Conservation (phyloP, 352 stramenopile genomes). For the Pythium dissimile region DNA sequence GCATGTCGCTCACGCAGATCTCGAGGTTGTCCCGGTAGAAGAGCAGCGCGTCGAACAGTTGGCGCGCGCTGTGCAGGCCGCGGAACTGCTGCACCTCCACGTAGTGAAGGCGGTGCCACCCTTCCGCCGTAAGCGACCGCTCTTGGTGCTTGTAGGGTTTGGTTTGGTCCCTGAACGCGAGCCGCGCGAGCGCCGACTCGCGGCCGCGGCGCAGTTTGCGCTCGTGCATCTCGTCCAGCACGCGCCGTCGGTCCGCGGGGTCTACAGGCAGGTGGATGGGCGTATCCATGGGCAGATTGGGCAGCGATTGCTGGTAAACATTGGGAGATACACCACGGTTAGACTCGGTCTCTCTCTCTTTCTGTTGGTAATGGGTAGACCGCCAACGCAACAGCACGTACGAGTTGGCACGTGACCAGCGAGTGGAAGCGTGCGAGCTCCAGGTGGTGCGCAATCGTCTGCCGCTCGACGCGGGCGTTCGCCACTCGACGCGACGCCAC, state of each 20-base stretch:
- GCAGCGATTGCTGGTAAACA: too few relatives aligned
- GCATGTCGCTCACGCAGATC: slow-evolving; percentile 34
- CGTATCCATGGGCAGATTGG: not conserved
- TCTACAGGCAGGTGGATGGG: slow-evolving; percentile 15
- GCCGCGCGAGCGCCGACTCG: not conserved
- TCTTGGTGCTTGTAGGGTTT: slow-evolving; percentile 18
- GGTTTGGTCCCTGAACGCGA: not conserved
- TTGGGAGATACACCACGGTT: too few relatives aligned
- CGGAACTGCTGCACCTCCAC: slow-evolving; percentile 44
- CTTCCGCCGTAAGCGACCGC: not conserved
- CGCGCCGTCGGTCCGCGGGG: not conserved
- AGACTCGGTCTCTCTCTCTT: too few relatives aligned
- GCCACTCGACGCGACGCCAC: not conserved
- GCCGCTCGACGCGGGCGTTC: not conserved
- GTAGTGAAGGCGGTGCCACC: not conserved
- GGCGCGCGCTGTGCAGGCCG: slow-evolving; percentile 19
- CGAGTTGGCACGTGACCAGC: not conserved
- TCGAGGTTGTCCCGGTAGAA: slow-evolving; percentile 33
- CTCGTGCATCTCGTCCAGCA: slow-evolving; percentile 3
- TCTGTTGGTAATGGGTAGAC: too few relatives aligned
- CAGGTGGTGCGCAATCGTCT: not conserved
- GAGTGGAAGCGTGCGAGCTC: not conserved
- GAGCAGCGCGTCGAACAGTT: slow-evolving; percentile 32
- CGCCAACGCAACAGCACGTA: too few relatives aligned
- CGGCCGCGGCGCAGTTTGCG: slow-evolving; percentile 4